Conservation (phyloP, 2,329 filamentous ascomycete species). For the Tolypocladium sp. region DNA sequence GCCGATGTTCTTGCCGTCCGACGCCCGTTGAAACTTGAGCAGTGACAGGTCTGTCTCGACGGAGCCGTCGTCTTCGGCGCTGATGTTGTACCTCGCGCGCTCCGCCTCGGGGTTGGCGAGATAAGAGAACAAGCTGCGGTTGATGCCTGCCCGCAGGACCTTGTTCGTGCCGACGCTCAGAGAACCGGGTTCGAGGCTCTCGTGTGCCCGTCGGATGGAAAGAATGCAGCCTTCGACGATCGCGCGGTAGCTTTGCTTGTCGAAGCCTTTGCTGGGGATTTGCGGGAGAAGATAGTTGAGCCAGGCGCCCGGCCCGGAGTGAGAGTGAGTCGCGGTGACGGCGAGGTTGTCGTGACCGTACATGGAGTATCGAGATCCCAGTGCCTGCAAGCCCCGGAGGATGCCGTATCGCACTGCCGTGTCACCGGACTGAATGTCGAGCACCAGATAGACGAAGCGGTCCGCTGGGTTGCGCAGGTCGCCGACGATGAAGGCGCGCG, state of each 20-base stretch:
- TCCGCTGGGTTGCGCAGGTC: slow-evolving; percentile 54
- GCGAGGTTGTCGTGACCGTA: slow-evolving; percentile 71
- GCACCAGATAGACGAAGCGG: slow-evolving; percentile 74
- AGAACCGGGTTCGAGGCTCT: slow-evolving; percentile 43
- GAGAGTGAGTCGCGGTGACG: slow-evolving; percentile 85
- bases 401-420: slow-evolving; percentile 81
- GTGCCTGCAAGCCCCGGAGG: slow-evolving; percentile 55
- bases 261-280: slow-evolving; percentile 77
- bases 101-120: slow-evolving; percentile 71
- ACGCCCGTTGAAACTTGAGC: slow-evolving; percentile 62
- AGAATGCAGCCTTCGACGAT: slow-evolving; percentile 76
- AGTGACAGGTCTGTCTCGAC: slow-evolving; percentile 72
- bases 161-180: slow-evolving; percentile 54
- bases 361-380: slow-evolving; percentile 63
- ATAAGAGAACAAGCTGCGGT: slow-evolving; percentile 77
- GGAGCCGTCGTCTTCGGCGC: slow-evolving; percentile 26
- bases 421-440: slow-evolving; percentile 82
- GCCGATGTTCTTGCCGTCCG: slow-evolving; percentile 67
- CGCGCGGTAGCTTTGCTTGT: slow-evolving; percentile 75
- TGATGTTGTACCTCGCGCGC: slow-evolving; percentile 50
- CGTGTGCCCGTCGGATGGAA: slow-evolving; percentile 72
- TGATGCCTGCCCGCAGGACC: slow-evolving; percentile 67
- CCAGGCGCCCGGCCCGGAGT: slow-evolving; percentile 85
- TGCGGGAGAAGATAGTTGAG: slow-evolving; percentile 87
- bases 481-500: slow-evolving; percentile 78